Base-by-base conservation (phyloP, 257 asterid species). In the Vinca minor region DNA sequence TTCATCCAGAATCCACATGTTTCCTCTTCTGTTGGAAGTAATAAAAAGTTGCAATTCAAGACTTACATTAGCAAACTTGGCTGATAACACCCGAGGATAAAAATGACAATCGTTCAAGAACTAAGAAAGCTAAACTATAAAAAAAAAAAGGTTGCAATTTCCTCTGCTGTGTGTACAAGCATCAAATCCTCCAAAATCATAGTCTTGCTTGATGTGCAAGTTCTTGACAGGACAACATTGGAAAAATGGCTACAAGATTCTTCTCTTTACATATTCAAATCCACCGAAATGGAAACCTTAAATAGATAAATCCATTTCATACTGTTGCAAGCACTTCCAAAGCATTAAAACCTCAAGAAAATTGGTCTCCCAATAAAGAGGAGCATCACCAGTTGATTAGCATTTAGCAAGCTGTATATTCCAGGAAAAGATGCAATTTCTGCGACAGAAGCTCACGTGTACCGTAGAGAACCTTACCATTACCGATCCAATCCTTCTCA, bases 401-500 rank as follows among this genome's bases (percentile, higher is more conserved):
- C 81, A 81, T 56, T 69, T 76, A 84, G 74, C 82, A 81, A 59
- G 94, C 96, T 79, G 74, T 89, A 68, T 76, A 84, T 69, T 89
- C 95, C 82, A 87, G 74, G 81, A 89, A 92, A 52, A 83, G 78
- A 20, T 79, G 83, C 76, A 89, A 68, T 70, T 93, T 93, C 79
- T 89, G 95, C 18, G 73, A 61, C 63, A 93, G 95, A 66, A 89
- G 95, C 73, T 93, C 98, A 0, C 61, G 83, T 29, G 88, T 78
- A 53, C 95, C 98, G 66, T 82, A 93, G 4, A 81, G 71, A 48
- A 86, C 94, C 74, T 92, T 92, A 64, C 83, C 65, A 26, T 76
- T 72, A 54, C 71, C 69, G 66, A 87, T 80, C 98, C 98, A 93
- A 45, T 89, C 95, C 73, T 85, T 93, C 75, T 89, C 94, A 26